These are phyloP conservation scores for Fraxinus greggii DNA, from an alignment of 305 asterid genomes.

Conservation along the genomic window DNA sequence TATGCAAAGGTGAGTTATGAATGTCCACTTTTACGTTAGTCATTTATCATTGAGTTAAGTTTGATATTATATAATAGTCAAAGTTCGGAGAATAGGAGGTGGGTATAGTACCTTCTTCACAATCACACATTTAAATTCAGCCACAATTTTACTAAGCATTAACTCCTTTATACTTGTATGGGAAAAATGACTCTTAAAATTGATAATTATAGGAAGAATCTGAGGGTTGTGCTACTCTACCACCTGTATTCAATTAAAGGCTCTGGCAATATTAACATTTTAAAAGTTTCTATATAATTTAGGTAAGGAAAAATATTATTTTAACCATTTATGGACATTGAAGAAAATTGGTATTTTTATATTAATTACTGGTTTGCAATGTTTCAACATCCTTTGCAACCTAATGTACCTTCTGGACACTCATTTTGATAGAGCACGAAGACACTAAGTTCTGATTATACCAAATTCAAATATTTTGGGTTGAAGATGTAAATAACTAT, in stretches of 20 bases:
- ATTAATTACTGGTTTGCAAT: background rate
- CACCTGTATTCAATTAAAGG: background rate
- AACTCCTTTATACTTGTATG: background rate
- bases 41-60: background rate
- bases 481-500: background rate
- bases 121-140: background rate
- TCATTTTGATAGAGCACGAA: background rate
- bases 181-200: background rate
- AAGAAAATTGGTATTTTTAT: background rate
- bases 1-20: conserved; percentile 61
- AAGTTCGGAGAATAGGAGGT: background rate
- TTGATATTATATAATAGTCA: background rate
- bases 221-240: background rate
- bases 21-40: background rate
- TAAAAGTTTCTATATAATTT: background rate
- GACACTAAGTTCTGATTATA: background rate
- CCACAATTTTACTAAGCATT: background rate
- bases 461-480: background rate
- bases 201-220: background rate
- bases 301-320: background rate
- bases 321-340: background rate
- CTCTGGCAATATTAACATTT: background rate
- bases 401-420: background rate
- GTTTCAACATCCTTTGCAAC: background rate
- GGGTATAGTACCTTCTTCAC: background rate